These are phyloP conservation scores for Rhexocercosporidium sp. DNA, from an alignment of 2,329 filamentous ascomycete genomes.

Conservation along the genomic window DNA sequence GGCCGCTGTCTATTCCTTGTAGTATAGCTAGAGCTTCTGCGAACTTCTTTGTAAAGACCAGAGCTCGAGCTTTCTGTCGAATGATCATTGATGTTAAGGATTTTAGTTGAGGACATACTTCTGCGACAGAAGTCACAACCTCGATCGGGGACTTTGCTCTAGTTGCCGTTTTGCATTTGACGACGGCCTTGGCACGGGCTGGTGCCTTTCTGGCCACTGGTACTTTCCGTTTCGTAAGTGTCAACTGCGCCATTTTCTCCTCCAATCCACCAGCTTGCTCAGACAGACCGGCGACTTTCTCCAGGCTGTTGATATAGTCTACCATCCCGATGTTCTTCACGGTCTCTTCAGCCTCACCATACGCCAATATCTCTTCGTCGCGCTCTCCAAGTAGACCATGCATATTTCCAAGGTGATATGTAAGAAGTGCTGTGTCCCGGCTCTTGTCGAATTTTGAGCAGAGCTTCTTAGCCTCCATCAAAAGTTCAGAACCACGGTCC, in stretches of 20 bases:
- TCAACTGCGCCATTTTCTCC: conserved; percentile 33
- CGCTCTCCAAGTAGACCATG: conserved; percentile 53
- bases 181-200: conserved; percentile 36
- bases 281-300: conserved; percentile 28
- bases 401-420: conserved; percentile 61
- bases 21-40: conserved; percentile 61
- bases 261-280: conserved; percentile 23
- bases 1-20: conserved; percentile 53
- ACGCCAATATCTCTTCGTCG: conserved; percentile 53
- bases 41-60: conserved; percentile 56
- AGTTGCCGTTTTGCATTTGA: conserved; percentile 39
- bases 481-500: conserved; percentile 60
- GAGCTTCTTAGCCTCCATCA: conserved; percentile 57
- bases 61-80: conserved; percentile 54
- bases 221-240: conserved; percentile 42
- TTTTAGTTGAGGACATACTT: conserved; percentile 44
- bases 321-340: conserved; percentile 50
- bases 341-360: conserved; percentile 53
- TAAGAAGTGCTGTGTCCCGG: conserved; percentile 53
- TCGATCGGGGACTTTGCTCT: conserved; percentile 35
- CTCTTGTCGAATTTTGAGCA: conserved; percentile 54
- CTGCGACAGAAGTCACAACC: conserved; percentile 28
- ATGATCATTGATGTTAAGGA: conserved; percentile 54
- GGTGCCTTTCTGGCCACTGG: conserved; percentile 35
- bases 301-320: conserved; percentile 39